phyloP scores from a whole-genome alignment of 805 yeast species.

The Saccharomycopsis vini region DNA sequence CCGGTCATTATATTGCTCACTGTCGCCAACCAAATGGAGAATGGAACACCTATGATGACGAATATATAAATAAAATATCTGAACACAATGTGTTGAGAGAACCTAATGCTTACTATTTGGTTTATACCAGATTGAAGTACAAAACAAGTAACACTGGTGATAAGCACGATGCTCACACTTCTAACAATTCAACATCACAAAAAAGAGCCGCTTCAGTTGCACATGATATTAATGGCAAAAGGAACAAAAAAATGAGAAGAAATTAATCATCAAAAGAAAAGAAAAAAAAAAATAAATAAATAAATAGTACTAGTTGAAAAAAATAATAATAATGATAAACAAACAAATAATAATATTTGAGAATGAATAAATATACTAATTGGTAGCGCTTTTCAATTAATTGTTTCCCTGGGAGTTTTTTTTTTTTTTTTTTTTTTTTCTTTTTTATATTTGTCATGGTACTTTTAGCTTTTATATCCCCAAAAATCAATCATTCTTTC shows the following conservation, averaged over 20 bases:
- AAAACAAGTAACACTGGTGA: neutral
- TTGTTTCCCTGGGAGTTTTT: too few species aligned
- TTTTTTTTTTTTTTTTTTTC: too few species aligned
- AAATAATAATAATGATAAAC: too few species aligned
- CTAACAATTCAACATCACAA: neutral
- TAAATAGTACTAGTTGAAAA: neutral
- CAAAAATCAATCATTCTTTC: too few species aligned
- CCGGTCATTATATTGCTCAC: constrained; percentile 90
- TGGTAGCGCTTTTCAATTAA: too few species aligned
- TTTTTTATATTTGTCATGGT: too few species aligned
- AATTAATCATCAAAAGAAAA: neutral
- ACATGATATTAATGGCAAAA: neutral
- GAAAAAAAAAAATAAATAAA: neutral
- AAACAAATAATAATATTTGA: too few species aligned
- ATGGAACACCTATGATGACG: constrained; percentile 95
- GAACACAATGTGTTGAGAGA: constrained; percentile 72
- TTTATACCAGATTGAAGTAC: constrained; percentile 71
- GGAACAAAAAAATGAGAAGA: neutral
- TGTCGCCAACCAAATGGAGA: constrained; percentile 86
- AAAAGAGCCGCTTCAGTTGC: neutral
- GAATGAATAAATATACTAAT: too few species aligned
- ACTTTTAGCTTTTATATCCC: too few species aligned
- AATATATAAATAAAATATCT: constrained; percentile 63
- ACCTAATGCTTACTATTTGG: constrained; percentile 81
- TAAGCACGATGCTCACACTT: neutral